These are phyloP conservation scores for Pittosporum tobira DNA, from an alignment of 129 eudicot species.

Conservation along the genomic window DNA sequence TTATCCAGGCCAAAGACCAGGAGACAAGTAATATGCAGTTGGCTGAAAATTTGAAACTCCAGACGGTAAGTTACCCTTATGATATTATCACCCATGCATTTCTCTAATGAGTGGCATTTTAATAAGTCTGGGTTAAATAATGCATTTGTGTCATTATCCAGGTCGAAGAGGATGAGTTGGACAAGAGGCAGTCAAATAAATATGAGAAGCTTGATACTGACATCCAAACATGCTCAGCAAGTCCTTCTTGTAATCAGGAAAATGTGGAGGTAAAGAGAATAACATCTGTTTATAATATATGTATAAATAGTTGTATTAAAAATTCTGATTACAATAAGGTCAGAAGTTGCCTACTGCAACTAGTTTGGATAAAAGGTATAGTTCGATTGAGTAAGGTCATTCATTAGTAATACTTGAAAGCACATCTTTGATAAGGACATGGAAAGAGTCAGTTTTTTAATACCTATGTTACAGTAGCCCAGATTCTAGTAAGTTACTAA, in stretches of 20 bases:
- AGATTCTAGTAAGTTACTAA: background rate
- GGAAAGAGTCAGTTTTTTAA: background rate
- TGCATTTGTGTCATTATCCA: conserved; percentile 17
- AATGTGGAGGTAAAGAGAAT: conserved; percentile 31
- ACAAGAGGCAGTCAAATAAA: conserved; percentile 18
- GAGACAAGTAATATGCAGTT: conserved; percentile 16
- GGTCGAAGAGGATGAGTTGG: conserved; percentile 28
- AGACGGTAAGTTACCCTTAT: conserved; percentile 32
- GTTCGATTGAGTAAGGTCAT: background rate
- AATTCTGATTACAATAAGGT: too few species aligned
- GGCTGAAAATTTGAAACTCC: conserved; percentile 24
- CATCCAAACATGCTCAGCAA: conserved; percentile 16
- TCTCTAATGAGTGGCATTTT: background rate
- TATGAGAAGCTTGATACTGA: conserved; percentile 15
- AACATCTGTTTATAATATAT: background rate
- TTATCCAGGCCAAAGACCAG: conserved; percentile 46
- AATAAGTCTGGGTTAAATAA: background rate
- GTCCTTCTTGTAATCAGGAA: conserved; percentile 17
- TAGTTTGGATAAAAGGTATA: too few species aligned
- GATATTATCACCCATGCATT: background rate
- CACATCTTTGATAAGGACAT: background rate
- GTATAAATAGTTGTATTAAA: too few species aligned
- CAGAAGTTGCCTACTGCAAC: too few species aligned
- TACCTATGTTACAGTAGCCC: background rate
- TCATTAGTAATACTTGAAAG: too few species aligned